A percentile compares a stretch with the other conserved stretches of the same genome.
Evolutionary conservation across 169 alveolate genomes (phyloP).

Genomic region (Cystoisospora suis): DNA sequence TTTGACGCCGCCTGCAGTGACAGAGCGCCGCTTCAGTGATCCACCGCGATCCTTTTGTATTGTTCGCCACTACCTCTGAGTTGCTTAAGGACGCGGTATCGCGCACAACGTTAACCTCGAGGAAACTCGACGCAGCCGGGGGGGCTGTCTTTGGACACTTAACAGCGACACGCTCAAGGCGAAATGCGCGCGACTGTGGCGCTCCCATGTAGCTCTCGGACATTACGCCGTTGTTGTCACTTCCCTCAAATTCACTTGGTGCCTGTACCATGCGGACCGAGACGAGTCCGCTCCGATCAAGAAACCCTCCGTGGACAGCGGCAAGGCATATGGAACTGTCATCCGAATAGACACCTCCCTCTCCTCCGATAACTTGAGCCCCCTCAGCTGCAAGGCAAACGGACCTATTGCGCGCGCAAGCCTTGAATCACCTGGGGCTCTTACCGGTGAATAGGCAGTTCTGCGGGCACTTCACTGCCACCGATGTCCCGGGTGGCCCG

Average conservation of each 20-base stretch:
- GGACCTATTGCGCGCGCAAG: not conserved
- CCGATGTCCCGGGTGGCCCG: slow-evolving; percentile 79
- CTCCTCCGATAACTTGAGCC: slow-evolving; percentile 80
- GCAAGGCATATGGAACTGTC: slow-evolving; percentile 85
- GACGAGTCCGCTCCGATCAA: slow-evolving; percentile 69
- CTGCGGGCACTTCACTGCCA: slow-evolving; percentile 82
- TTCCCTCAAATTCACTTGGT: slow-evolving; percentile 79
- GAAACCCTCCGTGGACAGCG: slow-evolving; percentile 85
- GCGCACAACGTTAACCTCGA: not conserved
- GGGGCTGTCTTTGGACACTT: slow-evolving; percentile 69
- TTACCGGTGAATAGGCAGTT: slow-evolving; percentile 80
- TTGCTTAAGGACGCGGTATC: not conserved
- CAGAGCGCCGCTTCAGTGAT: no score
- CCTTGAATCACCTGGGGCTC: not conserved
- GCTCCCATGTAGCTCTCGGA: slow-evolving; percentile 76
- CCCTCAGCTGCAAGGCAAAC: slow-evolving; percentile 8
- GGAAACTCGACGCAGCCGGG: slow-evolving; percentile 30
- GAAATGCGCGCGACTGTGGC: slow-evolving; percentile 74
- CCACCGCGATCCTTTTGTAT: no score
- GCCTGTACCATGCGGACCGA: slow-evolving; percentile 74
- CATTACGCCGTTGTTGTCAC: slow-evolving; percentile 79
- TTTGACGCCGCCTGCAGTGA: no score
- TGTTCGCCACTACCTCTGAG: not conserved
- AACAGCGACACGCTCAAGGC: slow-evolving; percentile 67
- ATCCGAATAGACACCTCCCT: slow-evolving; percentile 81